phyloP scores from a whole-genome alignment of 345 rosid species.

The Barbarea vulgaris region DNA sequence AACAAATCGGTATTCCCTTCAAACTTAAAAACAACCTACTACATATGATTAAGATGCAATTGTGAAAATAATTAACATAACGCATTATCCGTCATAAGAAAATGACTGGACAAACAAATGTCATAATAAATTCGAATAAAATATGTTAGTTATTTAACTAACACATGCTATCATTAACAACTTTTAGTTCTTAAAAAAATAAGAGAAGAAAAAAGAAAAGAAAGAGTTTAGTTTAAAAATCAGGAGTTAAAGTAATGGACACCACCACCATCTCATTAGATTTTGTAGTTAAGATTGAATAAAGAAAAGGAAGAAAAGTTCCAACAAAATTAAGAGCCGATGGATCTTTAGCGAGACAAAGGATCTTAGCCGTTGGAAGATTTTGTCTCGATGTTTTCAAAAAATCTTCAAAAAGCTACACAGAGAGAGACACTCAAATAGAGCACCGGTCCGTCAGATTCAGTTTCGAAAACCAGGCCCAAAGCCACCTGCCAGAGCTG shows the following conservation, averaged over 20 bases:
- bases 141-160: conserved; percentile 30
- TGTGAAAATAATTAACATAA: not conserved
- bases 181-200: conserved; percentile 11
- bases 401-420: conserved; percentile 44
- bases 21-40: not conserved
- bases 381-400: conserved; percentile 39
- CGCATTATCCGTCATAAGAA: not conserved
- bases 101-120: conserved; percentile 8
- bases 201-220: too few species aligned
- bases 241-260: conserved; percentile 35
- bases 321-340: conserved; percentile 18
- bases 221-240: conserved; percentile 14
- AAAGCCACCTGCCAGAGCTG: conserved; percentile 37
- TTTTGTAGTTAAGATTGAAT: conserved; percentile 13
- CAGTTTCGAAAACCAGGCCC: conserved; percentile 46
- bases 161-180: conserved; percentile 34
- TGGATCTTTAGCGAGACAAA: conserved; percentile 15
- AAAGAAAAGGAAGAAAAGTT: not conserved
- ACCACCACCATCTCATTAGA: conserved; percentile 29
- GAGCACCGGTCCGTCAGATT: conserved; percentile 48
- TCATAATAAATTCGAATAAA: not conserved
- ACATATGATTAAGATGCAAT: not conserved
- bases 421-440: conserved; percentile 42
- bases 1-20: not conserved
- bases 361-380: conserved; percentile 39